Conservation (phyloP, 2,329 filamentous ascomycete species). For the Alternaria longipes region DNA sequence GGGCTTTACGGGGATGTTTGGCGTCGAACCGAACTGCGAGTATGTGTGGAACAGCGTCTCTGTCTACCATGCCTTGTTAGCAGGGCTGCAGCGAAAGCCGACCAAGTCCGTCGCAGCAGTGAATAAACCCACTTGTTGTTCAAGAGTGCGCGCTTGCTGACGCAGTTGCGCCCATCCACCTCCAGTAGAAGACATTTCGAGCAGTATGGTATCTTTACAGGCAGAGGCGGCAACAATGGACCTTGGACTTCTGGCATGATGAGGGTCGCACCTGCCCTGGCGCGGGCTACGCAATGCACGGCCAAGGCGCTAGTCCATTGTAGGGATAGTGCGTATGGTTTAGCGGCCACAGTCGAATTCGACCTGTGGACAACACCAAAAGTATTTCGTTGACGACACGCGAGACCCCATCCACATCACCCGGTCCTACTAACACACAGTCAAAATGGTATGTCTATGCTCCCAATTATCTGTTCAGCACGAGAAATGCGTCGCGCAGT, state of each 20-base stretch:
- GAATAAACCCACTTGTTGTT: constrained; percentile 76
- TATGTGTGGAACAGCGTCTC: constrained; percentile 85
- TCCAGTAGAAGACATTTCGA: constrained; percentile 51
- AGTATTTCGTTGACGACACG: constrained; percentile 45
- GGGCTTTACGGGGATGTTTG: constrained; percentile 82
- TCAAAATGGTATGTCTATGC: constrained; percentile 50
- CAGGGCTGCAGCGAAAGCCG: constrained; percentile 20
- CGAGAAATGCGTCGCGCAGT: constrained; percentile 23
- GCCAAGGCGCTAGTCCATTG: constrained; percentile 34
- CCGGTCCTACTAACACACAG: constrained; percentile 49
- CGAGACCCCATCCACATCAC: constrained; percentile 50
- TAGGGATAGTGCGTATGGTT: constrained; percentile 17
- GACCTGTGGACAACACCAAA: constrained; percentile 28
- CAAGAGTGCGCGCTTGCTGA: constrained; percentile 87
- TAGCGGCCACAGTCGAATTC: constrained; percentile 38
- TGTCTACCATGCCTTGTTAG: constrained; percentile 66
- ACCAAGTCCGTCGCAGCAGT: constrained; percentile 23
- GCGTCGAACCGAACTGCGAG: constrained; percentile 85
- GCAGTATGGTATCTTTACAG: neutral
- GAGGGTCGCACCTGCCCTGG: constrained; percentile 27
- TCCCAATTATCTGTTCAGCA: constrained; percentile 24
- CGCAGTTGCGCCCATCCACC: constrained; percentile 88
- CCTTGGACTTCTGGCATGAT: constrained; percentile 34
- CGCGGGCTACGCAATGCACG: constrained; percentile 29
- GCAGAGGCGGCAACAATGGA: constrained; percentile 17